Evolutionary conservation across 305 asterid species (phyloP), one percentile per base, ranked within the genome.

Genomic region (Rubia tinctorum): DNA sequence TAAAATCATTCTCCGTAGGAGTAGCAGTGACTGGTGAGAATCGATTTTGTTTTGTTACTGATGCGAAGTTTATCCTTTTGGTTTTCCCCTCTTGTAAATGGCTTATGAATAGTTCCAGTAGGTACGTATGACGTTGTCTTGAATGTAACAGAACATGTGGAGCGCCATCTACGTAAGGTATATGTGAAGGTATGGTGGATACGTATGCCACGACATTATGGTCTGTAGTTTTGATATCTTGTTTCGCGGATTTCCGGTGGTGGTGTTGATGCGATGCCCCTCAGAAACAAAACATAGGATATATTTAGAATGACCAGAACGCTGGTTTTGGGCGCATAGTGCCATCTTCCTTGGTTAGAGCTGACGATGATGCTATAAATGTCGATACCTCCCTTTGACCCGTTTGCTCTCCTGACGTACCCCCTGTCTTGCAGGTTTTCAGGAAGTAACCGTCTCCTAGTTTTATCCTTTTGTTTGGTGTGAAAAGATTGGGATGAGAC

Each of bases 11-110:
- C 51, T 65, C 23, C 18, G 14, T 15, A 55, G 30, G n/a, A 13
- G 11, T 2, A 34, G 4, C 30, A 73, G 51, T 34, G 14, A 15
- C 15, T 40, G 65, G 7, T 42, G 27, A 69, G 23, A 69, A 72
- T 37, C 59, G 25, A 81, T 76, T 80, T 80, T 62, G 85, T 69
- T 87, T 91, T 87, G 80, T 86, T 79, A 78, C 75, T 45, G 71
- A 8, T 65, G 84, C 27, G 84, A 84, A 89, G 80, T 82, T 81
- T 66, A 63, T 71, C 68, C 44, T 47, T 66, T 44, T 39, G 34
- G 20, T 44, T 60, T 49, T 55, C 22, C 49, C 13, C 68, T 25
- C 66, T 73, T 68, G 73, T 68, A 56, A 75, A 23, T 82, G 62
- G 44, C 13, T 61, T 55, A 18, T n/a, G 61, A 55, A 55, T 55